Evolutionary conservation across 768 basidiomycete species (phyloP).

Genomic region (Sutorius australiensis): DNA sequence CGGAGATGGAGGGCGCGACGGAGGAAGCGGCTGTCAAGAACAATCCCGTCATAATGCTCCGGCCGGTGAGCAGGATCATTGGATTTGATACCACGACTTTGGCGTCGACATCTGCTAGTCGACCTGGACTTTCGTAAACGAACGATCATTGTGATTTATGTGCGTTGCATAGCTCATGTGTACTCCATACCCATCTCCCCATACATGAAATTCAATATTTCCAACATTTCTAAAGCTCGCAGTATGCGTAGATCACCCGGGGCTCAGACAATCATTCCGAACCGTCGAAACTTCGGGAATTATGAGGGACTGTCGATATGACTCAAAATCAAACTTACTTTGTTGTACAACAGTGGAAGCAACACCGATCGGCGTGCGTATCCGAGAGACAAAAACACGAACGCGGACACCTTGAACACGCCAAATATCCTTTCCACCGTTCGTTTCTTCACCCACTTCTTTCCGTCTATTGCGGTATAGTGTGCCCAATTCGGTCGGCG

Average conservation of each 20-base stretch:
- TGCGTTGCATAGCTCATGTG: slow-evolving; percentile 17
- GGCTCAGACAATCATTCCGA: background rate
- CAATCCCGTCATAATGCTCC: slow-evolving; percentile 52
- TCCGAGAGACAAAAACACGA: slow-evolving; percentile 2
- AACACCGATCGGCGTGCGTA: slow-evolving; percentile 7
- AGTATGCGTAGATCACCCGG: background rate
- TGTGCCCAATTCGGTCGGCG: slow-evolving; percentile 34
- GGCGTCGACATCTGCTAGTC: background rate
- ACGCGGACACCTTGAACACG: slow-evolving; percentile 1
- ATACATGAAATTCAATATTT: background rate
- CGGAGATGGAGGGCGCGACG: slow-evolving; percentile 42
- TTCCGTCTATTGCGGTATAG: slow-evolving; percentile 36
- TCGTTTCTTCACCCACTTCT: slow-evolving; percentile 31
- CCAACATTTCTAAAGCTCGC: too few species aligned
- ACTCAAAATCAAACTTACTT: background rate
- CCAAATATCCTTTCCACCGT: background rate
- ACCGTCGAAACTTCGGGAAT: background rate
- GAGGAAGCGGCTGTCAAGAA: slow-evolving; percentile 40
- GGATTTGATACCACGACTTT: slow-evolving; percentile 44
- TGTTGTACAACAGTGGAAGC: background rate
- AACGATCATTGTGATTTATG: slow-evolving; percentile 22
- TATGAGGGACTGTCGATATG: background rate
- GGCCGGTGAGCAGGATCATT: slow-evolving; percentile 55
- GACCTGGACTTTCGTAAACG: background rate
- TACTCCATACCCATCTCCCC: slow-evolving; percentile 1